Evolutionary conservation across 257 asterid species (phyloP).

Genomic region (Misopates orontium): DNA sequence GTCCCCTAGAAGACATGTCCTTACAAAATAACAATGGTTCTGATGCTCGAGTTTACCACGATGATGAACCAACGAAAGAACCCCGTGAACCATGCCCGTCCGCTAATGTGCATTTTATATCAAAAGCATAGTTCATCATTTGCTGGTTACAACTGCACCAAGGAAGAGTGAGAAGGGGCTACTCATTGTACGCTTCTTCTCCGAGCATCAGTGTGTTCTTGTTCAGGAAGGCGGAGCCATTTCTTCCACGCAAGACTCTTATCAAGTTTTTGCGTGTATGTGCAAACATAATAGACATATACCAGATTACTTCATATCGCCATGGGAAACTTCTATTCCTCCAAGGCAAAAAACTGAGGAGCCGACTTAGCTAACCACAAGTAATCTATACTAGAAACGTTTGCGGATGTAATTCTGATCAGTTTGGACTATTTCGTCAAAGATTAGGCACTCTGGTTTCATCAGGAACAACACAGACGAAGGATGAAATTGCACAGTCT

Average conservation of each 20-base stretch:
- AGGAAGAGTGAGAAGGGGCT: not conserved
- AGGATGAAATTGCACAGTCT: conserved; percentile 83
- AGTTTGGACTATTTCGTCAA: conserved; percentile 74
- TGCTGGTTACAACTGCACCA: not conserved
- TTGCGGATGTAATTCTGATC: conserved; percentile 71
- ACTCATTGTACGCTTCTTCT: not conserved
- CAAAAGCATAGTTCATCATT: not conserved
- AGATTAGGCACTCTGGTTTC: conserved; percentile 88
- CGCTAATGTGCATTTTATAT: not conserved
- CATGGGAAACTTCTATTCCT: conserved; percentile 36
- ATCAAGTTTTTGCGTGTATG: conserved; percentile 13
- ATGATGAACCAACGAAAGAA: too few species aligned
- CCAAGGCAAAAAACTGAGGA: conserved; percentile 65
- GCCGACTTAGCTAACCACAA: conserved; percentile 90
- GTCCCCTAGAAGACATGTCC: too few species aligned
- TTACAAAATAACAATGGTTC: too few species aligned
- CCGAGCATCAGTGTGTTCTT: not conserved
- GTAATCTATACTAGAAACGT: conserved; percentile 72
- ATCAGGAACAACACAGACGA: conserved; percentile 72
- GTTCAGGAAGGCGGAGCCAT: not conserved
- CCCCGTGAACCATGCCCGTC: not conserved
- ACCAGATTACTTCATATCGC: conserved; percentile 18
- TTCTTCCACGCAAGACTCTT: not conserved
- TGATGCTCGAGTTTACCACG: too few species aligned
- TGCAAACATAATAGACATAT: conserved; percentile 4